Percentiles rank a stretch among this genome's conserved stretches.
Evolutionary conservation across 148 eudicot species (phyloP).

Genomic region (Vaccinium vitisidaea): DNA sequence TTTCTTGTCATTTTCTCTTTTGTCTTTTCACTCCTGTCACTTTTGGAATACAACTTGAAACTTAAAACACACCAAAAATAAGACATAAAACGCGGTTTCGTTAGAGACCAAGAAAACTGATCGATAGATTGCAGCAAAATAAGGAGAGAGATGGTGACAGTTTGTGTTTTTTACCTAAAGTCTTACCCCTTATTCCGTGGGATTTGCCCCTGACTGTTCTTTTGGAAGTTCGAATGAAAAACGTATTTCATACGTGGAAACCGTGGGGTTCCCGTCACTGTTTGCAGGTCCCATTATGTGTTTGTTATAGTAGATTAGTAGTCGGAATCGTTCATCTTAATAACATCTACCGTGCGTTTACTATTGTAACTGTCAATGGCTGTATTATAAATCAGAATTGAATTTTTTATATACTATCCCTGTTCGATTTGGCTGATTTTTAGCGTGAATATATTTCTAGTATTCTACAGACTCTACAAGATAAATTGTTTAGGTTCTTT

Average conservation of each 20-base stretch:
- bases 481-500: too few relatives aligned
- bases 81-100: slow-evolving; percentile 9
- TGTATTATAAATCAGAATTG: too few relatives aligned
- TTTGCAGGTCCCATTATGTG: too few relatives aligned
- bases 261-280: too few relatives aligned
- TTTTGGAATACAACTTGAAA: neutral
- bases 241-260: neutral
- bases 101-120: neutral
- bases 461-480: too few relatives aligned
- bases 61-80: slow-evolving; percentile 6
- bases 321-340: too few relatives aligned
- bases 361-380: too few relatives aligned
- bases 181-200: neutral
- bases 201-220: neutral
- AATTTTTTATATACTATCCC: too few relatives aligned
- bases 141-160: neutral
- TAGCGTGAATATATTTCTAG: too few relatives aligned
- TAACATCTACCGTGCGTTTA: too few relatives aligned
- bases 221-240: neutral
- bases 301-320: too few relatives aligned
- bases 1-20: neutral
- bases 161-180: neutral
- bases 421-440: too few relatives aligned
- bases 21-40: neutral
- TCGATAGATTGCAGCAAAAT: neutral